phyloP scores from a whole-genome alignment of 106 monocot species.

The Dactylorhiza incarnata region DNA sequence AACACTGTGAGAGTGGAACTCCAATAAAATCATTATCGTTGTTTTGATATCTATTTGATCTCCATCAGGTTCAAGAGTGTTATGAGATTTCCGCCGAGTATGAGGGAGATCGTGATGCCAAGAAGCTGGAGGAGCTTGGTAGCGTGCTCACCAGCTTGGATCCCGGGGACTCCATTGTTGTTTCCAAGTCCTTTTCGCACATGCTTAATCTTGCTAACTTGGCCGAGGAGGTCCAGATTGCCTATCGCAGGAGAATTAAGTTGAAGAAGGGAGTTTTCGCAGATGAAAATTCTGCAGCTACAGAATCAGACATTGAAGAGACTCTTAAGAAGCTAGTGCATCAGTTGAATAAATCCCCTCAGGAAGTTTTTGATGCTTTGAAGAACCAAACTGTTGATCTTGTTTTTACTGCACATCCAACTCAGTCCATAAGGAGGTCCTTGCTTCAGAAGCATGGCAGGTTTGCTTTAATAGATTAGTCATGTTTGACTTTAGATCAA shows the following conservation, averaged over 20 bases:
- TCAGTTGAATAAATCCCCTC: constrained; percentile 37
- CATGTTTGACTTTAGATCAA: neutral
- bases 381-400: constrained; percentile 57
- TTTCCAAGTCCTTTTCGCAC: constrained; percentile 73
- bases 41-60: neutral
- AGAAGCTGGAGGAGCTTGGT: constrained; percentile 67
- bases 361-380: constrained; percentile 56
- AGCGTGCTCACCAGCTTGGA: constrained; percentile 58
- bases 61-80: constrained; percentile 61
- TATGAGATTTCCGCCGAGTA: constrained; percentile 66
- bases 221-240: constrained; percentile 84
- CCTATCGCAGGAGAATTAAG: constrained; percentile 41
- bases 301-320: constrained; percentile 28
- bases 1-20: neutral
- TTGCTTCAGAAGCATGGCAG: constrained; percentile 58
- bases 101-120: constrained; percentile 33
- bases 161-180: constrained; percentile 55
- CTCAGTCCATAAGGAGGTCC: constrained; percentile 51
- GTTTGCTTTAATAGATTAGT: constrained; percentile 12
- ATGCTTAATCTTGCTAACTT: constrained; percentile 84
- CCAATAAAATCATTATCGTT: neutral
- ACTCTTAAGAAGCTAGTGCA: constrained; percentile 45
- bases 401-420: constrained; percentile 59
- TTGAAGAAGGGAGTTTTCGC: constrained; percentile 42
- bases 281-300: constrained; percentile 46